Conservation (phyloP, 2,329 filamentous ascomycete species). For the Neonectria punicea region DNA sequence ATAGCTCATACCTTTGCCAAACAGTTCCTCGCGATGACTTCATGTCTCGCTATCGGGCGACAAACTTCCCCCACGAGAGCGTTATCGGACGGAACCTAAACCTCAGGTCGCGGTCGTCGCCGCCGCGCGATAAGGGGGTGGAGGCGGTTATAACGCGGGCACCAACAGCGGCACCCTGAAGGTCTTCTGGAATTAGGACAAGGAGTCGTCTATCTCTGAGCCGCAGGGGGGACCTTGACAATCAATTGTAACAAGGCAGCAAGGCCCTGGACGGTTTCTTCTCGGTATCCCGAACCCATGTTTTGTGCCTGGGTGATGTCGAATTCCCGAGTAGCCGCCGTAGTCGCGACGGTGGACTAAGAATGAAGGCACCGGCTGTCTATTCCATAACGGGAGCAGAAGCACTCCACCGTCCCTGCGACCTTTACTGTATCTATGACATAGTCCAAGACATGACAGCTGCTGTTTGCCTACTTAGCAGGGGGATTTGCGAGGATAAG, state of each 20-base stretch:
- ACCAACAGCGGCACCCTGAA: conserved; percentile 20
- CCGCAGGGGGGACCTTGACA: conserved; percentile 1
- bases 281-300: neutral
- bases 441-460: neutral
- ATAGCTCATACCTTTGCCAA: conserved; percentile 15
- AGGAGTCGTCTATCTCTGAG: neutral
- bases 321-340: conserved; percentile 13
- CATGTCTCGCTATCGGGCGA: conserved; percentile 78
- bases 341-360: conserved; percentile 19
- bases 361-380: conserved; percentile 1
- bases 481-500: neutral
- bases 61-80: conserved; percentile 67
- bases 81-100: conserved; percentile 53
- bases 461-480: neutral
- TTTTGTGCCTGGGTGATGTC: neutral
- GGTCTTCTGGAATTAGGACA: neutral
- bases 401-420: neutral
- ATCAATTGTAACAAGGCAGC: neutral
- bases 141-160: conserved; percentile 14
- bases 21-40: conserved; percentile 84
- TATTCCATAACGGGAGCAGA: neutral
- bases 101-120: conserved; percentile 29
- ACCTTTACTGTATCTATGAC: neutral
- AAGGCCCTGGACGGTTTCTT: neutral
- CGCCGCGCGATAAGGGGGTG: conserved; percentile 9